Base-by-base conservation (phyloP, 2,329 filamentous ascomycete genomes). In the Fonsecaea pugnacius region DNA sequence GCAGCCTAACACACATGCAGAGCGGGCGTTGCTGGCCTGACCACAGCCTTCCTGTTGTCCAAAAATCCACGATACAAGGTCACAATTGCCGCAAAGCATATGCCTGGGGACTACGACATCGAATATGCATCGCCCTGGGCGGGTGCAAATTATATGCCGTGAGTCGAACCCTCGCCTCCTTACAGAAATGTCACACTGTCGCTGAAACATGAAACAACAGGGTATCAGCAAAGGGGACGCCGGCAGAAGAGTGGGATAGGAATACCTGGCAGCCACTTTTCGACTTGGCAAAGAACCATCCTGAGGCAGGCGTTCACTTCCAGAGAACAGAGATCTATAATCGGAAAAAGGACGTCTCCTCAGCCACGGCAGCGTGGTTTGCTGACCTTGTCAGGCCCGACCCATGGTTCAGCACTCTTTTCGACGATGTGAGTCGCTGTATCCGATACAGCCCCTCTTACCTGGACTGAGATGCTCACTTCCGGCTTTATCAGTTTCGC, bases 81-180 rank as follows among this genome's bases (percentile, higher is more conserved):
- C 67, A 91, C 89, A 0, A 78, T 93, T 30, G 79, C 91, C 43
- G 89, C 90, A 3, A 93, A 92, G 73, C 89, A 94, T 74, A 92
- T 95, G 88, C 91, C 91, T 0, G 91, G 92, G 51, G 91, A 96
- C 79, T 69, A 67, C 53, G 89, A 92, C 69, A 87, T 91, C 70
- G 88, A 93, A 79, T 96, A 95, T 75, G 87, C 91, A 0, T 92
- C 89, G 7, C 91, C 90, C 0, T 93, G 90, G 88, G 91, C 91
- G 1, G 91, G 91, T 12, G 91, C 90, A 60, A 92, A 92, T 73
- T 86, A 86, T 71, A 74, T 89, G 66, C 90, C 88, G 86, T 89
- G 65, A 70, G 85, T 80, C 21, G 62, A 36, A 5, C 10, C 27
- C n/a, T 35, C 8, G 2, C 50, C 2, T 35, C 38, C 30, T 46